Conservation (phyloP, 1,284 basidiomycete genomes). For the Heliocybe sulcata region DNA sequence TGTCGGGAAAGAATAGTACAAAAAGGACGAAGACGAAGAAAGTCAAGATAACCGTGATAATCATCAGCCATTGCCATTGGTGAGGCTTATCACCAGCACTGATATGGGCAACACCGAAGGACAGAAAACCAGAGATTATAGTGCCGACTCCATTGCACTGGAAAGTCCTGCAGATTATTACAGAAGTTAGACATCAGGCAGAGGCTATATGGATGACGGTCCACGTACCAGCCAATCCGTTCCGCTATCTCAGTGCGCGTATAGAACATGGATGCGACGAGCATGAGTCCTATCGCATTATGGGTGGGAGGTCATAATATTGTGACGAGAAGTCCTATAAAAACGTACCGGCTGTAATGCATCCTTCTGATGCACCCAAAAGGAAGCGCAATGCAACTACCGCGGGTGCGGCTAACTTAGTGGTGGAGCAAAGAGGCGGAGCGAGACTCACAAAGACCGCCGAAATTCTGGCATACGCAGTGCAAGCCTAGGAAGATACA, state of each 20-base stretch:
- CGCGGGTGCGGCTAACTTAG: too few relatives aligned
- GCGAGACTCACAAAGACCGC: slow-evolving; percentile 11
- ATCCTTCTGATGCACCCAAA: slow-evolving; percentile 23
- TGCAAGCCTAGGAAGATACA: slow-evolving; percentile 15
- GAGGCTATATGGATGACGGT: not conserved
- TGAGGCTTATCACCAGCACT: slow-evolving; percentile 12
- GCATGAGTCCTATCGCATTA: slow-evolving; percentile 17
- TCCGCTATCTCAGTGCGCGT: slow-evolving; percentile 22
- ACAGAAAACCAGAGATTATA: slow-evolving; percentile 22
- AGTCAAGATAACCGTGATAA: slow-evolving; percentile 18
- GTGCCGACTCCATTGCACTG: slow-evolving; percentile 23
- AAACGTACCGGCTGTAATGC: slow-evolving; percentile 15
- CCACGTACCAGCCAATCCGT: slow-evolving; percentile 19
- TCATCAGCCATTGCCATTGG: slow-evolving; percentile 22
- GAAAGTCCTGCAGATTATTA: slow-evolving; percentile 11
- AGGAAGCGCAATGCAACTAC: slow-evolving; percentile 24
- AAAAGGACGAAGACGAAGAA: slow-evolving; percentile 15
- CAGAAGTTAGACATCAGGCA: not conserved
- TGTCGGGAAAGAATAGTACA: slow-evolving; percentile 18
- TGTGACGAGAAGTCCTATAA: too few relatives aligned
- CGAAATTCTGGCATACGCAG: slow-evolving; percentile 14
- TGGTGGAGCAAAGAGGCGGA: too few relatives aligned
- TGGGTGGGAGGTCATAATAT: not conserved
- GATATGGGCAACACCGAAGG: slow-evolving; percentile 23
- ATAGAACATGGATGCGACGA: slow-evolving; percentile 22